These are phyloP conservation scores for Favolaschia claudopus DNA, from an alignment of 768 basidiomycete species.

Conservation along the genomic window DNA sequence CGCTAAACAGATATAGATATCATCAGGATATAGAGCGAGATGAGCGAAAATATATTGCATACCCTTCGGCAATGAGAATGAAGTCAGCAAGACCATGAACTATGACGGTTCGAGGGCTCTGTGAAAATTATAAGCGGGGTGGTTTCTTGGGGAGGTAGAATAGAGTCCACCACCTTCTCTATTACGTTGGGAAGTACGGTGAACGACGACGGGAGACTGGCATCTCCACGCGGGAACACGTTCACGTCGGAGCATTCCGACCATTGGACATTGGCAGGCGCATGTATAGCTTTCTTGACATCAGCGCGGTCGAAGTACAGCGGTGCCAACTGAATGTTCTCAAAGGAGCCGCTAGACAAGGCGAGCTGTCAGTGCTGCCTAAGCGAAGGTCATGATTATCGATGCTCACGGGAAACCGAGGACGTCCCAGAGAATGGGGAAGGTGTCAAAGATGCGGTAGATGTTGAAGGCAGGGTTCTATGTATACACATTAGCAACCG, in stretches of 20 bases:
- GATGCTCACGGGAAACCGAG: constrained; percentile 76
- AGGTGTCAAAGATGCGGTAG: constrained; percentile 81
- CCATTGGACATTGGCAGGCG: constrained; percentile 68
- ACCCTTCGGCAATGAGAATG: constrained; percentile 79
- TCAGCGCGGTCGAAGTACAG: constrained; percentile 75
- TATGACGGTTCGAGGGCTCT: constrained; percentile 70
- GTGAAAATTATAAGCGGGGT: no score
- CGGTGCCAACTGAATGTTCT: constrained; percentile 59
- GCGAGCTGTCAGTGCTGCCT: background rate
- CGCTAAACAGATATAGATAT: constrained; percentile 37
- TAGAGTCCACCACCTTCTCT: no score
- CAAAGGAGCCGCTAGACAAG: constrained; percentile 61
- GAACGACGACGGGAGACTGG: constrained; percentile 66
- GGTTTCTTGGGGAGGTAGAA: no score
- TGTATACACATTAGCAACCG: background rate
- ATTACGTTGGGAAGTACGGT: constrained; percentile 78
- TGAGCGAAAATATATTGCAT: constrained; percentile 19
- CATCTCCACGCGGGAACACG: constrained; percentile 71
- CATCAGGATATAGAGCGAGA: background rate
- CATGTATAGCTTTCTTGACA: constrained; percentile 77
- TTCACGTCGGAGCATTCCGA: constrained; percentile 63
- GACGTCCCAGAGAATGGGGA: constrained; percentile 79
- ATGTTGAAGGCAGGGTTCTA: constrained; percentile 81
- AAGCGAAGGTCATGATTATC: background rate
- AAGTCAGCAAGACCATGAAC: constrained; percentile 79